Evolutionary conservation across 164 flowering plant species (phyloP).

Genomic region (grape (Vitis vinifera)): DNA sequence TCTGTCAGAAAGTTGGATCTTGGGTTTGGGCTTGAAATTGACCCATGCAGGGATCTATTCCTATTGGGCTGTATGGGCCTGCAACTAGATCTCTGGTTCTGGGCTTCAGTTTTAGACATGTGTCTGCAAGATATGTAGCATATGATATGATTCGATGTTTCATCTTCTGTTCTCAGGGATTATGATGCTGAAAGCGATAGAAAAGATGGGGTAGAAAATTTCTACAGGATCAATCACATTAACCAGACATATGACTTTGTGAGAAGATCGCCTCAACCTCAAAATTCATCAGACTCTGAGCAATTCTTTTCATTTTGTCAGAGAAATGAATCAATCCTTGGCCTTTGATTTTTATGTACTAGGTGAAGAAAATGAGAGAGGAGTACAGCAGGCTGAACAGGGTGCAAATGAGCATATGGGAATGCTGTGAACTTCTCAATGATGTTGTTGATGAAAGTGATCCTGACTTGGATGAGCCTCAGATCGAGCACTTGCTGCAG

Average conservation of each 20-base stretch:
- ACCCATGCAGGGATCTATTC: too few species aligned
- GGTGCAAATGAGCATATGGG: conserved; percentile 74
- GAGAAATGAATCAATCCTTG: neutral
- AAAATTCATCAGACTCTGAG: neutral
- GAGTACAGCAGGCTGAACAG: conserved; percentile 52
- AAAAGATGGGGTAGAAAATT: conserved; percentile 47
- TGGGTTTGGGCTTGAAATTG: too few species aligned
- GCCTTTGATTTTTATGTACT: neutral
- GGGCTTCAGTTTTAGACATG: too few species aligned
- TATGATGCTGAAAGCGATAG: conserved; percentile 57
- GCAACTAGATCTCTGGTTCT: too few species aligned
- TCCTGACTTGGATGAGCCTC: conserved; percentile 73
- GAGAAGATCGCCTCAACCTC: conserved; percentile 9
- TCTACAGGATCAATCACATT: conserved; percentile 55
- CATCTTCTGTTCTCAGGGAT: conserved; percentile 30
- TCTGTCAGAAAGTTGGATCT: too few species aligned
- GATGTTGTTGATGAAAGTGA: conserved; percentile 65
- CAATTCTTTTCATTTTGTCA: neutral
- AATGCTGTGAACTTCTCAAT: conserved; percentile 72
- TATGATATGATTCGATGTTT: too few species aligned
- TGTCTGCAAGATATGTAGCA: too few species aligned
- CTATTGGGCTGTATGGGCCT: too few species aligned
- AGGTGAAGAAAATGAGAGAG: conserved; percentile 64
- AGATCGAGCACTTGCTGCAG: conserved; percentile 64
- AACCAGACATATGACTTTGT: conserved; percentile 57